Evolutionary conservation across 208 protist genomes (phyloP).

Genomic region (Entamoeba invadens): DNA sequence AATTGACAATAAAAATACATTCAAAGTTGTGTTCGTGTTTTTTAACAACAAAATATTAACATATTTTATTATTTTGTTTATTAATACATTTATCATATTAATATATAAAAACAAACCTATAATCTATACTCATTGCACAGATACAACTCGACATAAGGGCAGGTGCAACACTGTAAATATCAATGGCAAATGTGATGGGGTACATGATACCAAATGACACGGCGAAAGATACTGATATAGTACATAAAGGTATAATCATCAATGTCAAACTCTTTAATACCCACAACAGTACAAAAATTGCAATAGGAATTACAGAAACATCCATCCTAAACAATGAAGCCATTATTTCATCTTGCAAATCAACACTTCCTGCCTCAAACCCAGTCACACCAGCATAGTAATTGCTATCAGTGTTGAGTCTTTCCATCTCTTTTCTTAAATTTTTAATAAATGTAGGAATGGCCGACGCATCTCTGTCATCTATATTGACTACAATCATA

Average conservation of each 20-base stretch:
- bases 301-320: neutral
- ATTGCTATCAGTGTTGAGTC: neutral
- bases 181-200: neutral
- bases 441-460: neutral
- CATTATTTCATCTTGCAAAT: neutral
- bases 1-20: too few relatives aligned
- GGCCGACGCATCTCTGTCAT: neutral
- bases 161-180: slow-evolving; percentile 3
- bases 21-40: too few relatives aligned
- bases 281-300: neutral
- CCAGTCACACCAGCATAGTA: neutral
- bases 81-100: too few relatives aligned
- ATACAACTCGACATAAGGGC: slow-evolving; percentile 9
- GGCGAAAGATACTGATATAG: neutral
- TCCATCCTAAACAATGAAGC: neutral
- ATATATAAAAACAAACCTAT: too few relatives aligned
- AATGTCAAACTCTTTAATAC: neutral
- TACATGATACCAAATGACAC: neutral
- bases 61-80: too few relatives aligned
- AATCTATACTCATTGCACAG: slow-evolving; percentile 45
- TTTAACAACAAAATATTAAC: too few relatives aligned
- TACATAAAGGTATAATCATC: slow-evolving; percentile 1
- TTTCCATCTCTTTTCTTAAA: neutral
- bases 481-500: neutral
- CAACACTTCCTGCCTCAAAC: neutral